Conservation (phyloP, 306 rosid genomes). For the Pterocarpus santalinus region DNA sequence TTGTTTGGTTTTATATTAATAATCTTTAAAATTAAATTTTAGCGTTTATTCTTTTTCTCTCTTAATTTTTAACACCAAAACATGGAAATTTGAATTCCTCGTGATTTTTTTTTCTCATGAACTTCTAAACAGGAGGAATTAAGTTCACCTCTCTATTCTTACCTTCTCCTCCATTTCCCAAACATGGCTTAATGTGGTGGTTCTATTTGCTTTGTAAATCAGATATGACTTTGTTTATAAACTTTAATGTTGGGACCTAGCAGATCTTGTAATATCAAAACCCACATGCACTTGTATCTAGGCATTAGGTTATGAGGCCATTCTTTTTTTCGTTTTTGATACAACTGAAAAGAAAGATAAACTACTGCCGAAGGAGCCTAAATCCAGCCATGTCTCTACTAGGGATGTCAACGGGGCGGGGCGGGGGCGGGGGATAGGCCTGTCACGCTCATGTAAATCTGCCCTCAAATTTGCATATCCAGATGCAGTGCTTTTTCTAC, state of each 20-base stretch:
- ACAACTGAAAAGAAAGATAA: too few relatives aligned
- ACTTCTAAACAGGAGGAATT: background rate
- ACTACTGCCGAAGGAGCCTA: too few relatives aligned
- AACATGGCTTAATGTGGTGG: background rate
- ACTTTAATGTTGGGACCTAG: constrained; percentile 30
- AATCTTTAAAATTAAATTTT: too few relatives aligned
- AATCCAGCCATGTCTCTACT: too few relatives aligned
- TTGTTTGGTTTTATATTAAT: too few relatives aligned
- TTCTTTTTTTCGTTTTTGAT: too few relatives aligned
- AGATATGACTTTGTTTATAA: constrained; percentile 21
- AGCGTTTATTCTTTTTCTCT: too few relatives aligned
- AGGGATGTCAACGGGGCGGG: too few relatives aligned
- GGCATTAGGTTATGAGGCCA: background rate
- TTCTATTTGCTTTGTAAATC: background rate
- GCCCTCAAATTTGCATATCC: too few relatives aligned
- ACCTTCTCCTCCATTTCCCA: background rate
- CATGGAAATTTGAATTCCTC: background rate
- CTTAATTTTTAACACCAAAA: background rate
- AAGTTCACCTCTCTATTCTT: background rate
- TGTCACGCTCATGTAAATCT: too few relatives aligned
- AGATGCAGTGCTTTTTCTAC: too few relatives aligned
- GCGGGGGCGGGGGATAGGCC: too few relatives aligned
- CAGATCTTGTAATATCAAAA: constrained; percentile 36
- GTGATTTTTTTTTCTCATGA: background rate
- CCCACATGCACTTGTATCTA: constrained; percentile 44